Base-by-base conservation (phyloP, 2,329 filamentous ascomycete species). In the Claviceps pusilla region DNA sequence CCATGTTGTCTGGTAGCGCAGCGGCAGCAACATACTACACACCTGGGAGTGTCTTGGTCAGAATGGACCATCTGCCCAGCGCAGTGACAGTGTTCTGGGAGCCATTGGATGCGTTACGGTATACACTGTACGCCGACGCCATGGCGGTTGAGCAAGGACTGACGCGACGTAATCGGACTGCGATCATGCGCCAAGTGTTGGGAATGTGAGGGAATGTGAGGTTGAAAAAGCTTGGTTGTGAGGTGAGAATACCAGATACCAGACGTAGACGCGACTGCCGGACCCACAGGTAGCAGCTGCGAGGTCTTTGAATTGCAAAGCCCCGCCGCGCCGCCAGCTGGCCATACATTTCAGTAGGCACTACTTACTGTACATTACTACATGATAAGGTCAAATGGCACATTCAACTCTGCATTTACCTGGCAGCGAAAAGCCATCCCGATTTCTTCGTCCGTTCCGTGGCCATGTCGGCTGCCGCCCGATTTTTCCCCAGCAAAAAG, bases 41-140 rank as follows among this genome's bases (percentile, higher is more conserved):
- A 86, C 82, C 70, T 62, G 89, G 87, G 39, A 93, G 74, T 57
- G 84, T 78, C 64, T 81, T 84, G 64, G 83, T 82, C 57, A 84
- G 73, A 61, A 89, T 82, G 45, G 88, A 95, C 90, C 90, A 96
- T 60, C 90, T 77, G 68, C 84, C 84, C 58, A 95, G 72, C 46
- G 84, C 80, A 16, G 88, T 94, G 56, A 86, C 69, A 1, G 88
- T 94, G 57, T 65, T 64, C 45, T 63, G 60, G 47, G 65, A 64
- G 57, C 57, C 57, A 48, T 61, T 60, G 59, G 64, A 60, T 54
- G 67, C 59, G 63, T 66, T 65, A 63, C 68, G 64, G 61, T 67
- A 65, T 60, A 63, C 62, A 65, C 64, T 66, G 59, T 65, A 70
- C 52, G 69, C 68, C 60, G 69, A 69, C 47, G 67, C 66, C 69